phyloP scores from a whole-genome alignment of 305 asterid species.

The Nicotiana rustica region DNA sequence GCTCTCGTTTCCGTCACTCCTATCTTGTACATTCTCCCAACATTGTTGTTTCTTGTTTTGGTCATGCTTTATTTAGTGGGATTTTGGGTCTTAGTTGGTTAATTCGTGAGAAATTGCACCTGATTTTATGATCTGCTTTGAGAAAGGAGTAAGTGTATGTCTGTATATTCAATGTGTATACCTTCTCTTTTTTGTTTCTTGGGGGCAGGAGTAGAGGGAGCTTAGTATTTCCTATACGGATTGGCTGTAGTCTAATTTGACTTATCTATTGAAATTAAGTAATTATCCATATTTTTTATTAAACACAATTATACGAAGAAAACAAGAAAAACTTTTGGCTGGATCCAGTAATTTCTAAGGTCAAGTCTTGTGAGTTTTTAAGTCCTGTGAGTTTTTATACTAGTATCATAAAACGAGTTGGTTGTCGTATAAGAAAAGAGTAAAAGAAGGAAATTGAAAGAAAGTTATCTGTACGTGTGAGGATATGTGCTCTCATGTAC shows the following conservation, averaged over 20 bases:
- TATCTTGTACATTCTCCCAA: not conserved
- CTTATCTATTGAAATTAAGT: slow-evolving; percentile 9
- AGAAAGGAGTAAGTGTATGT: not conserved
- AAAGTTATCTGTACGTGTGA: not conserved
- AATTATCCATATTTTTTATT: not conserved
- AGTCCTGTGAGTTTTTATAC: slow-evolving; percentile 21
- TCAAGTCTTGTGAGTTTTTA: slow-evolving; percentile 19
- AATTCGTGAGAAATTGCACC: not conserved
- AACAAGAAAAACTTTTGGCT: not conserved
- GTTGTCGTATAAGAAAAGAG: slow-evolving; percentile 4
- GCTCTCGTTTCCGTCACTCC: not conserved
- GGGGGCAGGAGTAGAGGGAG: slow-evolving; percentile 9
- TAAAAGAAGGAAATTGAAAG: slow-evolving; percentile 19
- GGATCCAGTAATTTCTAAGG: not conserved
- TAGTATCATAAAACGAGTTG: not conserved
- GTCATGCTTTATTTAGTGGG: not conserved
- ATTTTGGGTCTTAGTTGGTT: slow-evolving; percentile 2
- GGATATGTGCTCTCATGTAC: not conserved
- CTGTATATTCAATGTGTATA: not conserved
- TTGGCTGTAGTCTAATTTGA: not conserved
- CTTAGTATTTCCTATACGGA: not conserved
- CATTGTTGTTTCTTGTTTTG: not conserved
- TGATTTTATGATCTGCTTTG: not conserved
- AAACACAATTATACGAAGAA: not conserved
- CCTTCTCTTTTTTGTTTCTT: not conserved